Conservation (phyloP, 495 filamentous ascomycete genomes). For the Chaetomium cochliodes region DNA sequence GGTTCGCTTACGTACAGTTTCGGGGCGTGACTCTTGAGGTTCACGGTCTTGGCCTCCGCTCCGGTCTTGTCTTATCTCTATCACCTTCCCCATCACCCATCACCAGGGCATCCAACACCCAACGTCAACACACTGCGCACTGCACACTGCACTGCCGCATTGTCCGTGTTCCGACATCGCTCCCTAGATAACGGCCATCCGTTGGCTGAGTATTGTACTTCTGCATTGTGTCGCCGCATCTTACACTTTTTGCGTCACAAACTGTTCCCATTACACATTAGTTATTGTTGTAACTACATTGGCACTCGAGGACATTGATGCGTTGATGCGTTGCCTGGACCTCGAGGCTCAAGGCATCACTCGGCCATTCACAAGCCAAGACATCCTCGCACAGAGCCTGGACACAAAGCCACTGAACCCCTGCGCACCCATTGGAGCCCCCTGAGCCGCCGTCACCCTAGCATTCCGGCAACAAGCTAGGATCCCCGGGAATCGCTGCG, state of each 20-base stretch:
- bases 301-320: neutral
- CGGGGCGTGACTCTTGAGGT: neutral
- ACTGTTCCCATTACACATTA: too few species aligned
- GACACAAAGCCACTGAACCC: conserved; percentile 10
- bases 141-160: too few species aligned
- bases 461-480: neutral
- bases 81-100: neutral
- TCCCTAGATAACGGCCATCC: too few species aligned
- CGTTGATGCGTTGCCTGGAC: neutral
- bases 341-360: conserved; percentile 16
- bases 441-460: conserved; percentile 21
- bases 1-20: conserved; percentile 17
- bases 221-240: too few species aligned
- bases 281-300: too few species aligned
- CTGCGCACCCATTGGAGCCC: conserved; percentile 24
- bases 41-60: neutral
- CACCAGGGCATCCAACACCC: too few species aligned
- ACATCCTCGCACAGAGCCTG: conserved; percentile 1
- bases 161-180: too few species aligned
- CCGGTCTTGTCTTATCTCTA: conserved; percentile 6
- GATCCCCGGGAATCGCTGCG: conserved; percentile 7
- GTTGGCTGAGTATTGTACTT: too few species aligned
- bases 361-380: conserved; percentile 11
- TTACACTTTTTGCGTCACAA: too few species aligned
- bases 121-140: too few species aligned